Percentiles rank a stretch among this genome's conserved stretches.
Conservation (phyloP, 2,329 filamentous ascomycete genomes). For the Dothideomycetes sp. region DNA sequence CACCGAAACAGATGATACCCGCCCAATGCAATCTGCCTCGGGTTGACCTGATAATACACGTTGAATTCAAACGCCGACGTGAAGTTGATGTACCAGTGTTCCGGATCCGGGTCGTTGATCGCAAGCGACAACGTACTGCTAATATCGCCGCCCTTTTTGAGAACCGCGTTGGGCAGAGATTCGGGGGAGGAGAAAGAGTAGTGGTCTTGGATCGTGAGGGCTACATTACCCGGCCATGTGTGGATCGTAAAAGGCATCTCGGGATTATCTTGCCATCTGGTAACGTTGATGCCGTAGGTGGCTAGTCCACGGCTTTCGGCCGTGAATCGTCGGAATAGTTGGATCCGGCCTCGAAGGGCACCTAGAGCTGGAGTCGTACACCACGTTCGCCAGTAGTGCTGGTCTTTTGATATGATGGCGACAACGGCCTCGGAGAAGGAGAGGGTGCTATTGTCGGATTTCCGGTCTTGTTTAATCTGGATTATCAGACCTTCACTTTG, state of each 20-base stretch:
- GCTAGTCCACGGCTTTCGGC: conserved; percentile 9
- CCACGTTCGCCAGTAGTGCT: conserved; percentile 21
- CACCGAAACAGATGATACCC: conserved; percentile 31
- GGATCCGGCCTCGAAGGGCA: conserved; percentile 23
- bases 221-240: conserved; percentile 23
- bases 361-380: conserved; percentile 22
- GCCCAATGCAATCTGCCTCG: conserved; percentile 31
- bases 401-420: conserved; percentile 13
- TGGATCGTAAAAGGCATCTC: conserved; percentile 23
- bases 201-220: conserved; percentile 36
- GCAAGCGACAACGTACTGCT: conserved; percentile 27
- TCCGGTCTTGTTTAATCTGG: conserved; percentile 24
- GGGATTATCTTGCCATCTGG: conserved; percentile 24
- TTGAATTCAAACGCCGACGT: conserved; percentile 34
- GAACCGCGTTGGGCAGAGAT: conserved; percentile 27
- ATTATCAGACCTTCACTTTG: conserved; percentile 21
- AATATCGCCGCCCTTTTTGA: conserved; percentile 29
- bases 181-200: conserved; percentile 31
- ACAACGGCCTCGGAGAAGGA: conserved; percentile 29
- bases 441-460: conserved; percentile 18
- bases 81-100: conserved; percentile 34
- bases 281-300: conserved; percentile 22
- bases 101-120: conserved; percentile 12
- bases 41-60: conserved; percentile 22
- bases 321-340: conserved; percentile 23